Evolutionary conservation across 1,284 basidiomycete species (phyloP).

Genomic region (Bjerkandera adusta): DNA sequence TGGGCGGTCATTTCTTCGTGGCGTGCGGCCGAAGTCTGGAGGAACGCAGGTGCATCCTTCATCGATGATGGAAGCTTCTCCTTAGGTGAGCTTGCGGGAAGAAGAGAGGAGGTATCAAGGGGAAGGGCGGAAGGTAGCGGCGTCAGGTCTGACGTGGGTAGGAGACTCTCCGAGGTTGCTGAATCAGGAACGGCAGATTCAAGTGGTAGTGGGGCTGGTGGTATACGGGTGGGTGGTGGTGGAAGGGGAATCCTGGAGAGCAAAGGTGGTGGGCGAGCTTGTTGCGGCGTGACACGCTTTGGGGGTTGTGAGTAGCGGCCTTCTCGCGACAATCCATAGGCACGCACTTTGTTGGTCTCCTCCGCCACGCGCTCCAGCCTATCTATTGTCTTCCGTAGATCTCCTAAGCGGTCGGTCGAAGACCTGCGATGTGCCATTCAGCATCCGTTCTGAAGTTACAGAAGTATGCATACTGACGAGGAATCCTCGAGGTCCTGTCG

Average conservation of each 20-base stretch:
- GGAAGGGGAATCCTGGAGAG: conserved; percentile 27
- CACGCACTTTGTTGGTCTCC: conserved; percentile 46
- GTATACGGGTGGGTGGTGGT: conserved; percentile 8
- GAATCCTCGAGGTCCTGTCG: conserved; percentile 40
- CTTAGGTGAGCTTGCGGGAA: conserved; percentile 18
- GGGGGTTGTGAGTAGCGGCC: neutral
- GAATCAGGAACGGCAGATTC: conserved; percentile 28
- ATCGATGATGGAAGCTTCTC: conserved; percentile 24
- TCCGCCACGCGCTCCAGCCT: conserved; percentile 49
- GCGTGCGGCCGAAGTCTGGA: conserved; percentile 56
- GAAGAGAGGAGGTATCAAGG: conserved; percentile 9
- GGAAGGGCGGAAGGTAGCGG: conserved; percentile 8
- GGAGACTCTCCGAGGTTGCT: conserved; percentile 25
- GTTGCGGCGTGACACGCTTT: conserved; percentile 37
- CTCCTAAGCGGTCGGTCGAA: conserved; percentile 31
- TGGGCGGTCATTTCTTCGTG: conserved; percentile 75
- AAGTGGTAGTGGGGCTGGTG: conserved; percentile 18
- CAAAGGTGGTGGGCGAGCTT: conserved; percentile 36
- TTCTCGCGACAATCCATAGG: neutral
- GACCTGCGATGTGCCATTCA: conserved; percentile 7
- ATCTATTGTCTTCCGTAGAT: conserved; percentile 48
- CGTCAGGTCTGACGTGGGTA: conserved; percentile 30
- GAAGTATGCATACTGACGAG: conserved; percentile 45
- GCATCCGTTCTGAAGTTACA: neutral
- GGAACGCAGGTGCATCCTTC: conserved; percentile 44